phyloP scores from a whole-genome alignment of 2,329 filamentous ascomycete genomes.

The Alternaria incomplexa region DNA sequence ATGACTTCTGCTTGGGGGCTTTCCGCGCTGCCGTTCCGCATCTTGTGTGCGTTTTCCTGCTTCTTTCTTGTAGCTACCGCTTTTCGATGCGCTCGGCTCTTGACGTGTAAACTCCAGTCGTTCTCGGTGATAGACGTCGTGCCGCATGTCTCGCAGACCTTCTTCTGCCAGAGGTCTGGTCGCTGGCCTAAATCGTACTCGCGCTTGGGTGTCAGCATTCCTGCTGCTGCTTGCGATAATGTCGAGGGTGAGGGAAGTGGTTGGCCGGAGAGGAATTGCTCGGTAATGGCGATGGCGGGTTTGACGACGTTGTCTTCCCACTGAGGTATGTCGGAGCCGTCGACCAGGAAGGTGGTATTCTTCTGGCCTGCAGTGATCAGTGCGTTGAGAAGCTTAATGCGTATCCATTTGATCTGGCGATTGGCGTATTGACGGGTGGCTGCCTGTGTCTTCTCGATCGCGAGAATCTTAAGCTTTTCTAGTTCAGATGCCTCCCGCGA shows the following conservation, averaged over 20 bases:
- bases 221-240: conserved; percentile 63
- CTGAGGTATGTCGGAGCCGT: conserved; percentile 71
- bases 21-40: background rate
- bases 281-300: conserved; percentile 68
- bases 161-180: conserved; percentile 56
- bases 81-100: conserved; percentile 60
- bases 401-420: conserved; percentile 85
- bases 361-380: conserved; percentile 62
- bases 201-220: conserved; percentile 64
- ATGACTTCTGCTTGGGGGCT: conserved; percentile 20
- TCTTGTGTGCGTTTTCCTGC: conserved; percentile 17
- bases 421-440: conserved; percentile 89
- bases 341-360: conserved; percentile 74
- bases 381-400: conserved; percentile 76
- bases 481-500: conserved; percentile 52
- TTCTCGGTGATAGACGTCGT: conserved; percentile 61
- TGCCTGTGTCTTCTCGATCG: conserved; percentile 77
- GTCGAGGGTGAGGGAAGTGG: conserved; percentile 59
- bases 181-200: conserved; percentile 53
- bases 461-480: conserved; percentile 61
- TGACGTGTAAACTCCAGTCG: conserved; percentile 64
- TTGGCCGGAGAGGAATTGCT: conserved; percentile 64
- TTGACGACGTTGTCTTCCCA: conserved; percentile 70
- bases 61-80: conserved; percentile 40
- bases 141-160: conserved; percentile 74